Conservation (phyloP, 768 basidiomycete genomes). For the Tulasnella sp. region DNA sequence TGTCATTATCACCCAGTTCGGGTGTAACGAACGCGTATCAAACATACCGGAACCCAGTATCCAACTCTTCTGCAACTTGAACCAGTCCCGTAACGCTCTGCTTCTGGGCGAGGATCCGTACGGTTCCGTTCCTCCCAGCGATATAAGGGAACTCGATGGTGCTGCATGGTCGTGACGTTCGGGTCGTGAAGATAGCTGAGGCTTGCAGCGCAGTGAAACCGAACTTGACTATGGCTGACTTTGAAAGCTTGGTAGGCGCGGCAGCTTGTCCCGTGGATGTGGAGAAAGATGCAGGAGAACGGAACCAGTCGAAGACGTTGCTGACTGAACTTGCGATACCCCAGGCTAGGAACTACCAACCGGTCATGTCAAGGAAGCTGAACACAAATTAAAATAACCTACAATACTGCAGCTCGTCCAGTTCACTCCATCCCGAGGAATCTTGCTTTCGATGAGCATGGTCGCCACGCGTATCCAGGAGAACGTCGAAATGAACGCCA, state of each 20-base stretch:
- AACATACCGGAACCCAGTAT: constrained; percentile 32
- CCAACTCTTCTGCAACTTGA: constrained; percentile 70
- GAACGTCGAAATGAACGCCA: constrained; percentile 23
- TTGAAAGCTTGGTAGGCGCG: constrained; percentile 5
- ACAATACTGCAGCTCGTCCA: constrained; percentile 33
- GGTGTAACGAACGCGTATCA: neutral
- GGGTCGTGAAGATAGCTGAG: constrained; percentile 16
- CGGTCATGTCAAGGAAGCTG: neutral
- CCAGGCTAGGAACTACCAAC: constrained; percentile 27
- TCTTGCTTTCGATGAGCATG: neutral
- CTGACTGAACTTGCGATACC: neutral
- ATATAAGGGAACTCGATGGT: constrained; percentile 54
- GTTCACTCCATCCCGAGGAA: neutral
- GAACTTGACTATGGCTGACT: constrained; percentile 53
- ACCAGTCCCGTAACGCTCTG: constrained; percentile 70
- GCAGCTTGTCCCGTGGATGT: neutral
- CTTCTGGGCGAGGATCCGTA: constrained; percentile 42
- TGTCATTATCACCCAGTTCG: neutral
- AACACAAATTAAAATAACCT: neutral
- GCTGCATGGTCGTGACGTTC: constrained; percentile 54
- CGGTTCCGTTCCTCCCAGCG: constrained; percentile 28
- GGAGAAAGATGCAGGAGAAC: neutral
- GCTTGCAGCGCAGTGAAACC: constrained; percentile 49
- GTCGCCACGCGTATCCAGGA: constrained; percentile 24
- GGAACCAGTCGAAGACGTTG: neutral